These are phyloP conservation scores for Dissoconium aciculare DNA, from an alignment of 2,329 filamentous ascomycete species.

Conservation along the genomic window DNA sequence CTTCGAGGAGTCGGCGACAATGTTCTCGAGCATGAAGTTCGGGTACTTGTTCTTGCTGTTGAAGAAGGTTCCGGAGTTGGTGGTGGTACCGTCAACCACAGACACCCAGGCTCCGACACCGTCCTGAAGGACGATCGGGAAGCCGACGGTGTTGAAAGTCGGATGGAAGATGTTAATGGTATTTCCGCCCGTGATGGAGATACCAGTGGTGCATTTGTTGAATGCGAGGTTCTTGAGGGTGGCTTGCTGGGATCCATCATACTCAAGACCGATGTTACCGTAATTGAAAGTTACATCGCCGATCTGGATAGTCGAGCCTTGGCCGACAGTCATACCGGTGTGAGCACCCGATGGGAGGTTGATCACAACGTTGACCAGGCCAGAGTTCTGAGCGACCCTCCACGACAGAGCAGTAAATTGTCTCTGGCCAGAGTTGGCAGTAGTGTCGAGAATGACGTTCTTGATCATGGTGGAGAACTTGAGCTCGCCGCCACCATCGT, in stretches of 20 bases:
- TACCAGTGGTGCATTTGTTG: constrained; percentile 8
- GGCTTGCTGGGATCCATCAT: constrained; percentile 45
- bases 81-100: constrained; percentile 6
- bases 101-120: constrained; percentile 7
- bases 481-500: constrained; percentile 4
- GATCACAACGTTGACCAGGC: constrained; percentile 19
- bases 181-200: constrained; percentile 6
- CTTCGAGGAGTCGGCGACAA: constrained; percentile 3
- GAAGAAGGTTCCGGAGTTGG: constrained; percentile 8
- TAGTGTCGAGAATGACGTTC: constrained; percentile 20
- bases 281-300: constrained; percentile 45
- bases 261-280: constrained; percentile 41
- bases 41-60: constrained; percentile 6
- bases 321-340: constrained; percentile 16
- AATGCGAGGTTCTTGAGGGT: constrained; percentile 21
- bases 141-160: constrained; percentile 5
- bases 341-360: constrained; percentile 22
- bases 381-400: constrained; percentile 19
- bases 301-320: constrained; percentile 18
- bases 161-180: constrained; percentile 6
- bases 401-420: constrained; percentile 16
- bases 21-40: constrained; percentile 11
- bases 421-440: constrained; percentile 7
- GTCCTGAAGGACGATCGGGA: constrained; percentile 5
- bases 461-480: constrained; percentile 20